Evolutionary conservation across 1,139 yeast species (phyloP), one percentile per base, ranked within the genome.

Genomic region (Diutina sp.): DNA sequence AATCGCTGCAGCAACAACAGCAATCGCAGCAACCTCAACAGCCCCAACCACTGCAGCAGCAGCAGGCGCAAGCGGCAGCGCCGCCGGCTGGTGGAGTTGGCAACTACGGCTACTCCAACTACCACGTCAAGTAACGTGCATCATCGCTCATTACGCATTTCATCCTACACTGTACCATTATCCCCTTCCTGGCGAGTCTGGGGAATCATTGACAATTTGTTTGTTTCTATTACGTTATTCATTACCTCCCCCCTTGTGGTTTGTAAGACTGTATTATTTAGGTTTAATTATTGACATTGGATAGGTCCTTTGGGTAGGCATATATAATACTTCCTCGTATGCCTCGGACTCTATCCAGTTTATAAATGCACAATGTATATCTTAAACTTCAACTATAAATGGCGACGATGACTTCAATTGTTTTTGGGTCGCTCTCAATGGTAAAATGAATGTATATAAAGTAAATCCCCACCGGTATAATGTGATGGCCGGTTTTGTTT

Each of bases 31-130:
- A 35, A 47, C 28, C 55, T 29, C 41, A 44, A 25, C 54, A 48
- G 28, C 55, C 30, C 52, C 51, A 55, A 38, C 18, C 45, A 32
- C 44, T 52, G n/a, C n/a, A 35, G 41, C 41, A 35, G 32, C 28
- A 25, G 14, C 28, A 11, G 47, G 47, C 28, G 47, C 28, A 46
- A 14, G 47, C 28, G 47, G 41, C 41, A 35, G 41, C 41, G 41
- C 41, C 41, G 41, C 41, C 14, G 41, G 41, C 41, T 11, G 30
- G 50, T 51, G 69, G 69, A 28, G 70, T 70, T 46, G 74, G 74
- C 16, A 71, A 70, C 60, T 72, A 72, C 60, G 76, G 76, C 16
- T 72, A 71, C 62, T 71, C 68, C 69, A 69, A 64, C 59, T 71
- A 67, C 60, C 72, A 69, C 57, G 46, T 54, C 55, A 21, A 53